Conservation (phyloP, 768 basidiomycete genomes). For the Atractiella rhizophila region DNA sequence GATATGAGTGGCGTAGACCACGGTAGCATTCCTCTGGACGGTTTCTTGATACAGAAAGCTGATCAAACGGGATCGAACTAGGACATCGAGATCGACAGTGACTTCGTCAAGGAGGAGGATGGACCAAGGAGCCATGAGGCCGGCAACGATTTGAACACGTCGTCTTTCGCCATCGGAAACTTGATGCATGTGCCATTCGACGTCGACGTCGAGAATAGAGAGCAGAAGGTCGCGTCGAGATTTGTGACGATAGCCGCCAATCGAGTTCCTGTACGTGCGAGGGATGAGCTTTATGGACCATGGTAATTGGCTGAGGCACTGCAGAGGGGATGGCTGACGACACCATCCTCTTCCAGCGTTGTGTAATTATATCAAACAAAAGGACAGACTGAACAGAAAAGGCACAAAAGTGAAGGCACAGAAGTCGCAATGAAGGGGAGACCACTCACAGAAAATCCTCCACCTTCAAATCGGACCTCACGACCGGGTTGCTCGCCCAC, state of each 20-base stretch:
- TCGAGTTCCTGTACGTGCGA: constrained; percentile 36
- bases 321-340: no score
- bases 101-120: constrained; percentile 85
- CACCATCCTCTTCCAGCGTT: no score
- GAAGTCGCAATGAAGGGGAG: background rate
- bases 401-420: background rate
- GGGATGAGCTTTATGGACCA: background rate
- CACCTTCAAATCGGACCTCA: constrained; percentile 72
- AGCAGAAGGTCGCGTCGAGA: constrained; percentile 60
- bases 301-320: background rate
- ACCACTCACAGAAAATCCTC: constrained; percentile 43
- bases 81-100: constrained; percentile 87
- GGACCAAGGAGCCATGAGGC: constrained; percentile 85
- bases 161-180: constrained; percentile 93
- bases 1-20: constrained; percentile 82
- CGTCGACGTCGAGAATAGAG: constrained; percentile 76
- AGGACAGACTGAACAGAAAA: background rate
- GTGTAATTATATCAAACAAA: no score
- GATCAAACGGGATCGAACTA: constrained; percentile 77
- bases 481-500: constrained; percentile 96
- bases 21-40: constrained; percentile 50
- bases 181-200: constrained; percentile 81
- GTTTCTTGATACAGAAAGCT: constrained; percentile 64
- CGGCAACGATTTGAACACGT: constrained; percentile 78
- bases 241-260: constrained; percentile 86